phyloP scores from a whole-genome alignment of 148 eudicot genomes.

The Pharnaceum exiguum region DNA sequence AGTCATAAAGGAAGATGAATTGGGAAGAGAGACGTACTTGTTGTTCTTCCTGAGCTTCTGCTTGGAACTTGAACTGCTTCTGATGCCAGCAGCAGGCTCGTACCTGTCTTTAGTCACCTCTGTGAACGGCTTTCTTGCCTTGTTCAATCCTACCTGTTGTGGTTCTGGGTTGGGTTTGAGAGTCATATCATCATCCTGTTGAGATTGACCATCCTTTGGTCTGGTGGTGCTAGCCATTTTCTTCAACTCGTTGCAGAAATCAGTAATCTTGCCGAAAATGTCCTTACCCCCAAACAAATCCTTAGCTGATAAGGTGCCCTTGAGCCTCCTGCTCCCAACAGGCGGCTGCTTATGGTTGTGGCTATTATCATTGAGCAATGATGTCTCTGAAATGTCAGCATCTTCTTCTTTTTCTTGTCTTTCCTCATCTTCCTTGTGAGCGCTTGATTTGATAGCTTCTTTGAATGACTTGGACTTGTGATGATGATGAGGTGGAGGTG shows the following conservation, averaged over 20 bases:
- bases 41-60: conserved; percentile 33
- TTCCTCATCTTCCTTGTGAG: conserved; percentile 27
- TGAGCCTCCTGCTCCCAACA: conserved; percentile 29
- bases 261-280: conserved; percentile 54
- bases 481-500: conserved; percentile 43
- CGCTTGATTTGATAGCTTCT: conserved; percentile 51
- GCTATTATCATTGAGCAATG: conserved; percentile 26
- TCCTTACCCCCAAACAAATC: conserved; percentile 75
- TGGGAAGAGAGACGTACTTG: conserved; percentile 23
- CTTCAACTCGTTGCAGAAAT: conserved; percentile 77
- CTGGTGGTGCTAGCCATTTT: conserved; percentile 37
- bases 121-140: conserved; percentile 62
- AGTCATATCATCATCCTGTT: conserved; percentile 7
- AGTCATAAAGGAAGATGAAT: neutral
- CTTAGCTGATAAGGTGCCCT: conserved; percentile 55
- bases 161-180: conserved; percentile 7
- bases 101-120: conserved; percentile 36
- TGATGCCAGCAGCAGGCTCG: conserved; percentile 25
- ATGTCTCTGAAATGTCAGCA: conserved; percentile 20
- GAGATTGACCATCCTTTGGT: conserved; percentile 36
- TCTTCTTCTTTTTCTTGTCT: conserved; percentile 10
- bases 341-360: too few relatives aligned
- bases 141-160: conserved; percentile 4
- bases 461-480: conserved; percentile 32
- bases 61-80: conserved; percentile 24